These are phyloP conservation scores for Eucalyptus decipiens DNA, from an alignment of 345 rosid species.

Conservation along the genomic window DNA sequence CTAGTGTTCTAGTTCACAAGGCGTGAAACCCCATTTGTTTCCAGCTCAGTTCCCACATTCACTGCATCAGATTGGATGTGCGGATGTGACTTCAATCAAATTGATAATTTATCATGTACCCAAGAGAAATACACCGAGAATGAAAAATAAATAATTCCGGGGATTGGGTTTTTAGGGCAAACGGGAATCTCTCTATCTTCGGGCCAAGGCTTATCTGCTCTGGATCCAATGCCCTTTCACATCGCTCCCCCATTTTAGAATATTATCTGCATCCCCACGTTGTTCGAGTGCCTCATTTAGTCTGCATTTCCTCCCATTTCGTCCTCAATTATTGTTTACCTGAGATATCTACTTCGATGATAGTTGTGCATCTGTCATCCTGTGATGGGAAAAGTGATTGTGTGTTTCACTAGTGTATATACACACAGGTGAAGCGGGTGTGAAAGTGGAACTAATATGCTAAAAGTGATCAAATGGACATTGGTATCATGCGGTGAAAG, in stretches of 20 bases:
- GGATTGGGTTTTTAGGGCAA: neutral
- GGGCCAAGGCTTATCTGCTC: slow-evolving; percentile 17
- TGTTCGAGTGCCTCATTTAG: neutral
- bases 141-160: neutral
- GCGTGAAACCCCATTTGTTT: neutral
- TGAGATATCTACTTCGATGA: neutral
- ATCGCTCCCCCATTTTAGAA: neutral
- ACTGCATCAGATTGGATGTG: slow-evolving; percentile 16
- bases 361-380: neutral
- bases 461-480: neutral
- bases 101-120: slow-evolving; percentile 1
- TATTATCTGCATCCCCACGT: slow-evolving; percentile 15
- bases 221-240: slow-evolving; percentile 7
- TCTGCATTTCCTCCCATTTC: neutral
- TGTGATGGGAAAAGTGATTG: neutral
- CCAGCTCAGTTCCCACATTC: slow-evolving; percentile 7
- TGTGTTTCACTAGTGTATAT: neutral
- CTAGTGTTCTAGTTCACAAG: neutral
- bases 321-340: slow-evolving; percentile 8
- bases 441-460: neutral
- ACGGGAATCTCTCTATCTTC: slow-evolving; percentile 10
- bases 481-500: neutral
- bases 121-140: neutral
- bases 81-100: neutral
- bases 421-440: neutral